Evolutionary conservation across 345 rosid genomes (phyloP), one percentile per base, ranked within the genome.

Genomic region (Eucalyptus sp.): DNA sequence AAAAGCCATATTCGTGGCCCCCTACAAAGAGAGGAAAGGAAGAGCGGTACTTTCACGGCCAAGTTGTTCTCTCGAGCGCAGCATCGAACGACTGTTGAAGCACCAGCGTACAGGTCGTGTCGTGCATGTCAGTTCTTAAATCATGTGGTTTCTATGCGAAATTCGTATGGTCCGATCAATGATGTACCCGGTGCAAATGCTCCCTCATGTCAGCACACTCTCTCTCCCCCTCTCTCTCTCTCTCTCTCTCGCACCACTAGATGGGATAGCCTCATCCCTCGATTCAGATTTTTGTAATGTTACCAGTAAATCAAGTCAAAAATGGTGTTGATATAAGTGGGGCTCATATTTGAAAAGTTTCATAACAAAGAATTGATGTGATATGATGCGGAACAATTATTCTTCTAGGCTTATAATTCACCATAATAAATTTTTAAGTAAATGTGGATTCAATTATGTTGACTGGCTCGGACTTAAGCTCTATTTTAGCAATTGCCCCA

Each of bases 401-500:
- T 24, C 58, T 52, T 20, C 58, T 52, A 7, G 6, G 2, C 18
- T 9, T 22, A 68, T 10, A 8, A 9, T 10, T 68, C 44, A 33
- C 5, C 4, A 2, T 4, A 1, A 8, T 9, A 17, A 2, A 1
- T 2, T 66, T 15, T 29, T 7, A 1, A 15, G 6, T 31, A 7
- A 66, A 66, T 1, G 10, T 15, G 5, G 6, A 8, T 66, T 2
- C 1, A 66, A 31, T 31, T 4, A 66, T 66, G 79, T 31, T 4
- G 10, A 66, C 2, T 1, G 1, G 20, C 5, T 31, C 4, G 2
- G 0, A 31, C 5, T 66, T n/a, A 15, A 33, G 10, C 43, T 31
- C 24, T 3, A 16, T 66, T 31, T 66, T 2, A 0, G 0, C 71
- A 12, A 29, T 29, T 10, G 2, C 0, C 9, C 31, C 29, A 62